These are phyloP conservation scores for Cucurbita pepo DNA, from an alignment of 306 rosid genomes.

Conservation along the genomic window DNA sequence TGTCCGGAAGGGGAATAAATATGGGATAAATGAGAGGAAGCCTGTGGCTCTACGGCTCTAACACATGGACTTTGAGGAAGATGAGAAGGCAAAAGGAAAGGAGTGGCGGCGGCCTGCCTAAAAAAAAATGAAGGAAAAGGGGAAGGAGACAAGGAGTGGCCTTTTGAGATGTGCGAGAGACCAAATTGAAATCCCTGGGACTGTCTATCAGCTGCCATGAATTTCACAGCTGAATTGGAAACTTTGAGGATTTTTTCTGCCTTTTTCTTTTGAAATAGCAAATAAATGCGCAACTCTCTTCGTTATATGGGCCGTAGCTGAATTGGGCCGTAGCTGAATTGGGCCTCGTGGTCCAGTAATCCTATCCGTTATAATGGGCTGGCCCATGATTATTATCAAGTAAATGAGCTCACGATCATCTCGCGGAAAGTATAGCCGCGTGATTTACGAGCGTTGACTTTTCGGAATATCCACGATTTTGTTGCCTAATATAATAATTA, in stretches of 20 bases:
- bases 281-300: too few relatives aligned
- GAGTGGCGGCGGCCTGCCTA: background rate
- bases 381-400: background rate
- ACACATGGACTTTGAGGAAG: background rate
- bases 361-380: background rate
- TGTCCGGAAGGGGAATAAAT: background rate
- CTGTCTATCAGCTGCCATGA: background rate
- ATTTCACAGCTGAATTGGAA: background rate
- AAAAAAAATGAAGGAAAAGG: background rate
- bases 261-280: too few relatives aligned
- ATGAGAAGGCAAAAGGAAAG: background rate
- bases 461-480: background rate
- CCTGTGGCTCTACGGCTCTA: background rate
- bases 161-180: background rate
- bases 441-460: background rate
- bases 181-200: background rate
- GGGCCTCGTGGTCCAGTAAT: background rate
- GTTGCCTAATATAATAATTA: background rate
- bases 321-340: background rate
- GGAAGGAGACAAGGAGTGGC: background rate
- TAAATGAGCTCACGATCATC: background rate
- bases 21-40: background rate
- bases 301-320: too few relatives aligned
- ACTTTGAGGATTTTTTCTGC: background rate
- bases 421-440: background rate